Evolutionary conservation across 129 eudicot species (phyloP).

Genomic region (Mikania micrantha): DNA sequence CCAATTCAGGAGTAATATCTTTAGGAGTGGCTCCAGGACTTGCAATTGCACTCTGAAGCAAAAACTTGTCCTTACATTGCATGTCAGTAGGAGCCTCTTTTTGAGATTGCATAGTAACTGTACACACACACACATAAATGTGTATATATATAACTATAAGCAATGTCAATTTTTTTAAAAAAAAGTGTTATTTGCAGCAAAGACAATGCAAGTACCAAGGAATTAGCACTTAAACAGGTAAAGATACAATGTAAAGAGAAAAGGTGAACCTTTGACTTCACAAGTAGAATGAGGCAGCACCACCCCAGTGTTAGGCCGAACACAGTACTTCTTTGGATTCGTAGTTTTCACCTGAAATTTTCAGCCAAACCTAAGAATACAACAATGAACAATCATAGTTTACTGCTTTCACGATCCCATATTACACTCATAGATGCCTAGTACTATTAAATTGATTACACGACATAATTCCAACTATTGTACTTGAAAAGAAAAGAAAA

Average conservation of each 20-base stretch:
- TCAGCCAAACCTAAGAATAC: background rate
- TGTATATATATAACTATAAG: conserved; percentile 13
- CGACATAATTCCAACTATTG: background rate
- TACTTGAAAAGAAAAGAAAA: background rate
- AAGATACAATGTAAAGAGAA: background rate
- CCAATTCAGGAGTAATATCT: conserved; percentile 84
- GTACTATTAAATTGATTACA: background rate
- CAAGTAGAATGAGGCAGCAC: conserved; percentile 72
- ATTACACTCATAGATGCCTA: background rate
- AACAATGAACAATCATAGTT: background rate
- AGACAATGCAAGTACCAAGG: conserved; percentile 8
- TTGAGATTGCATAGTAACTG: conserved; percentile 93
- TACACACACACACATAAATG: no score
- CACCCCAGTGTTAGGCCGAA: conserved; percentile 83
- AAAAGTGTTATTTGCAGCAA: background rate
- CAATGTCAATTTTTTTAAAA: background rate
- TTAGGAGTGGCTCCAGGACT: conserved; percentile 50
- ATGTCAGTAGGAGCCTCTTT: conserved; percentile 77
- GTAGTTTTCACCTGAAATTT: conserved; percentile 80
- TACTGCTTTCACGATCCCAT: background rate
- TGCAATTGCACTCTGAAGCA: conserved; percentile 74
- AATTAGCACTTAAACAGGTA: background rate
- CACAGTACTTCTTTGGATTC: conserved; percentile 87
- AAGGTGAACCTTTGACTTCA: conserved; percentile 57
- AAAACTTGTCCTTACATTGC: conserved; percentile 90